These are phyloP conservation scores for Paramyrothecium roridum DNA, from an alignment of 2,329 filamentous ascomycete genomes.

Conservation along the genomic window DNA sequence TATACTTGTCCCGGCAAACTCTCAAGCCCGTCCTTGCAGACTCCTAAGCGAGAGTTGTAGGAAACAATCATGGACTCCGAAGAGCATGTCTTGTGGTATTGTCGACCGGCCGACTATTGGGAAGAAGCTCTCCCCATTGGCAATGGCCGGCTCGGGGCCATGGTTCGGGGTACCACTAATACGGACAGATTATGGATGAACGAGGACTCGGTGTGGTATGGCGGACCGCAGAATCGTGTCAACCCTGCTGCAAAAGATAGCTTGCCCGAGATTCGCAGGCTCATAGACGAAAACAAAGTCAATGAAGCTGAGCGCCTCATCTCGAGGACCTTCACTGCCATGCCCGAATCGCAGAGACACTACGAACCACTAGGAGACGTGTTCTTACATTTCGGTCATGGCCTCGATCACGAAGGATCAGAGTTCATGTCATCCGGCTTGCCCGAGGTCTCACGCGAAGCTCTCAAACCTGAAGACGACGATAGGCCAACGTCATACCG, in stretches of 20 bases:
- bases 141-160: slow-evolving; percentile 40
- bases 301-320: slow-evolving; percentile 17
- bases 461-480: slow-evolving; percentile 1
- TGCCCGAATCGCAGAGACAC: slow-evolving; percentile 21
- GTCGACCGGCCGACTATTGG: slow-evolving; percentile 18
- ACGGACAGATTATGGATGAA: slow-evolving; percentile 40
- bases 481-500: slow-evolving; percentile 22
- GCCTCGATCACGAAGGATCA: slow-evolving; percentile 10
- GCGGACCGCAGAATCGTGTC: slow-evolving; percentile 38
- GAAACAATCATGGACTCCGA: not conserved
- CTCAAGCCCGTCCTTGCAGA: no score
- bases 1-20: no score
- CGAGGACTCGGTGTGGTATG: slow-evolving; percentile 46
- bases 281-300: slow-evolving; percentile 18
- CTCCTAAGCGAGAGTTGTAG: no score
- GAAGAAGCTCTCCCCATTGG: slow-evolving; percentile 41
- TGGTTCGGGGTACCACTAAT: slow-evolving; percentile 39
- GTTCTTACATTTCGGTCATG: slow-evolving; percentile 34
- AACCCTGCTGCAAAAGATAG: slow-evolving; percentile 23
- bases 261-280: slow-evolving; percentile 12
- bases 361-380: slow-evolving; percentile 28
- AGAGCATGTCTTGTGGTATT: slow-evolving; percentile 2
- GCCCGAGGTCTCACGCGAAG: slow-evolving; percentile 1
- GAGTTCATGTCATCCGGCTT: not conserved
- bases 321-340: slow-evolving; percentile 16